phyloP scores from a whole-genome alignment of 441 rosid species.

The Pelargonium citronellum region DNA sequence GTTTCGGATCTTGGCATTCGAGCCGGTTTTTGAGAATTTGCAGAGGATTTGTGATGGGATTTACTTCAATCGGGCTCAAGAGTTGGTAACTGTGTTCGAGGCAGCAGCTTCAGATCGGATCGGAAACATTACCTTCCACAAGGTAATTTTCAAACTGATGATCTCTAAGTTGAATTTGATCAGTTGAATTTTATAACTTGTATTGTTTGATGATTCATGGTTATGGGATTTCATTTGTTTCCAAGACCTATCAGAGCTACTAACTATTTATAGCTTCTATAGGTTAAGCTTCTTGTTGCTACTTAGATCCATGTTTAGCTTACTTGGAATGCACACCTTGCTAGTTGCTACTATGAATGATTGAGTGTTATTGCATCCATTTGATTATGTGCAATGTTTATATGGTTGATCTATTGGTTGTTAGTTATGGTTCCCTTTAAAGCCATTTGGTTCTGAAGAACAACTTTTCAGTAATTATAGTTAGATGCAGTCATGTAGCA shows the following conservation, averaged over 20 bases:
- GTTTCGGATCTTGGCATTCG: conserved; percentile 72
- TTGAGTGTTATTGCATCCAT: background rate
- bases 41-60: conserved; percentile 92
- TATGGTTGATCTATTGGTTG: background rate
- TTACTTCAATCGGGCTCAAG: conserved; percentile 75
- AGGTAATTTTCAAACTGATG: conserved; percentile 38
- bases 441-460: background rate
- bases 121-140: conserved; percentile 80
- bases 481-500: background rate
- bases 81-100: conserved; percentile 68
- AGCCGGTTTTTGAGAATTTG: conserved; percentile 83
- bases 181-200: background rate
- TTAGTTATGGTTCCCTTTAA: background rate
- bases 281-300: background rate
- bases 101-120: conserved; percentile 73
- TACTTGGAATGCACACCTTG: background rate
- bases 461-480: background rate
- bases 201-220: background rate
- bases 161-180: background rate
- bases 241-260: background rate
- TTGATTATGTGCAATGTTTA: background rate
- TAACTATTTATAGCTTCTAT: background rate
- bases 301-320: background rate
- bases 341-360: no score
- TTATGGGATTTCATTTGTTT: background rate